Evolutionary conservation across 169 alveolate genomes (phyloP), one percentile per base, ranked within the genome.

Genomic region (Plasmodium yoelii): DNA sequence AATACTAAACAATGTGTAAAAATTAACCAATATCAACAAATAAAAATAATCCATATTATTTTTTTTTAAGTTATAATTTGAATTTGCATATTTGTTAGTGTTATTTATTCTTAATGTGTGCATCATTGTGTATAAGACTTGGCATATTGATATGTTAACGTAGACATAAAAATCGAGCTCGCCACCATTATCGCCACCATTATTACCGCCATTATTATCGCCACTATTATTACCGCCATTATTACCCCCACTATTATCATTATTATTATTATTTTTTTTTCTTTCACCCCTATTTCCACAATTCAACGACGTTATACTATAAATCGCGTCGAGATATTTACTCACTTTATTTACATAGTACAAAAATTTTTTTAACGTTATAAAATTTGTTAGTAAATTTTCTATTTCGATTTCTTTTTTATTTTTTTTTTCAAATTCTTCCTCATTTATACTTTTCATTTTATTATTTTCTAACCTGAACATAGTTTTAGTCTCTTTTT

Each of bases 31-130:
- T n/a, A 82, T 49, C 46, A 82, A 28, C 51, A 82, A 47, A 59
- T 82, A 82, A 34, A 82, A 65, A 47, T 67, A 82, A 71, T 82
- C 90, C 67, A 65, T 2, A 26, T 82, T 82, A 28, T 82, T 82
- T 57, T 82, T 82, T 47, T 53, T 82, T 53, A 82, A 13, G 15
- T 68, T 49, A 61, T 67, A 82, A 56, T 55, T 44, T 56, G 68
- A 5, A 68, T 82, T 82, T 13, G 56, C 72, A 51, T 26, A 82
- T 0, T 55, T 19, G 39, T 82, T 82, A 3, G 90, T 82, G 13
- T 82, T 82, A 65, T 82, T 82, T 4, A 82, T 82, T 47, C 90
- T 19, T 26, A 82, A 67, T 7, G 72, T 68, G 26, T 68, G 67
- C 42, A 82, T 60, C 61, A 65, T 67, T 26, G 60, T 82, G 24